These are phyloP conservation scores for Ceratonia siliqua DNA, from an alignment of 306 rosid genomes.

Conservation along the genomic window DNA sequence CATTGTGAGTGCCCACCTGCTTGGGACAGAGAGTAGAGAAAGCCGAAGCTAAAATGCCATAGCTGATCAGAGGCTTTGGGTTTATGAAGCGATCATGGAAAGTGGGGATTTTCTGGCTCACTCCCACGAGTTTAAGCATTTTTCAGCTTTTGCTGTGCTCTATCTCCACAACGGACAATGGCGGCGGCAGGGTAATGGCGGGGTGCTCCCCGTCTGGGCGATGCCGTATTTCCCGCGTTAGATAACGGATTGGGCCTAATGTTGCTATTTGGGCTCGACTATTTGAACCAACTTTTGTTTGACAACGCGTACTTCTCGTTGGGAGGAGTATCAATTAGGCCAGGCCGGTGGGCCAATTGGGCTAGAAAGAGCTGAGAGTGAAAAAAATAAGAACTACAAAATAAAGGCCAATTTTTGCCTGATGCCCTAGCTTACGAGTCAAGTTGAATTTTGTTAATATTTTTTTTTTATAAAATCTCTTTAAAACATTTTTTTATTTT, in stretches of 20 bases:
- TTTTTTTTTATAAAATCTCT: too few species aligned
- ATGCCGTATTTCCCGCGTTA: background rate
- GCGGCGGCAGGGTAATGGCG: background rate
- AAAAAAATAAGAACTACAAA: too few species aligned
- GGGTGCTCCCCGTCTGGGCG: background rate
- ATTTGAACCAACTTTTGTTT: too few species aligned
- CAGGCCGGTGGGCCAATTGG: too few species aligned
- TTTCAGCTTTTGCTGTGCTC: background rate
- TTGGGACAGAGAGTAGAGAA: slow-evolving; percentile 36
- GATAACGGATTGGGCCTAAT: background rate
- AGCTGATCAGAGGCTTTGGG: background rate
- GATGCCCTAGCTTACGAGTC: too few species aligned
- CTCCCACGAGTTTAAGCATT: slow-evolving; percentile 21
- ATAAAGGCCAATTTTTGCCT: too few species aligned
- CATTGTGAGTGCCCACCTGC: slow-evolving; percentile 58
- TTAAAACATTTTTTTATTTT: too few species aligned
- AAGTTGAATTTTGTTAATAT: too few species aligned
- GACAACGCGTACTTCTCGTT: too few species aligned
- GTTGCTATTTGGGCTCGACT: background rate
- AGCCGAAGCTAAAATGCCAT: slow-evolving; percentile 21
- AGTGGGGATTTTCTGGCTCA: background rate
- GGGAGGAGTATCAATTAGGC: too few species aligned
- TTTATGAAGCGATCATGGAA: slow-evolving; percentile 11
- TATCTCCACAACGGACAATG: background rate
- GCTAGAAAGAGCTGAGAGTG: too few species aligned